Base-by-base conservation (phyloP, 805 yeast genomes). In the Wickerhamomyces hampshirensis region DNA sequence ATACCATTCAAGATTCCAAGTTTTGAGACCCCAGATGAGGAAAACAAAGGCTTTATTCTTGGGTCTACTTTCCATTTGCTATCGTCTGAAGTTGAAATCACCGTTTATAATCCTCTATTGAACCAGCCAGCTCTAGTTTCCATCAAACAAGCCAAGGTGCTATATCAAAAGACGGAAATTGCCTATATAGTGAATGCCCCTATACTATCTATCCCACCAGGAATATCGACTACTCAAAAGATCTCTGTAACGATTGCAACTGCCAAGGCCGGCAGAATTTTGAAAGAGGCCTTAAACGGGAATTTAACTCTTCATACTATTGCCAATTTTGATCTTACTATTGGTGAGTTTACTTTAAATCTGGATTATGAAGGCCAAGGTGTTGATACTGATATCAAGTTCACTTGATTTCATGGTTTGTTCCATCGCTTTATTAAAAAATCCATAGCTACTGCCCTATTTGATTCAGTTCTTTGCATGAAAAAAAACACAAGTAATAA, bases 61-160 rank as follows among this genome's bases (percentile, higher is more conserved):
- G 69, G 65, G 12, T 65, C 75, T 5, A 72, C 73, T 0, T 69
- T 78, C 58, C 82, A 78, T 52, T 44, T 78, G 4, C 58, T 77
- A 57, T 59, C 71, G 0, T 71, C 79, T 1, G 77, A 75, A 31
- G 63, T 75, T 5, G 80, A 76, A 45, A 49, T 78, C 38, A 67
- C 69, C 0, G 59, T 77, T 0, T 73, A 51, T 53, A 78, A 78
- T 45, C 85, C 85, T 2, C 46, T 78, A 1, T 37, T 43, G 5
- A 76, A 78, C 46, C 52, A 63, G n/a, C 69, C 64, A 12, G 55
- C 73, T 1, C 47, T 56, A n/a, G 55, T 73, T 11, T 58, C 57
- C 8, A 56, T 78, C 14, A 40, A 60, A 14, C 63, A 63, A 26
- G 80, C 74, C 2, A 63, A 61, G 34, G 83, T 82, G 0, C 58